phyloP scores from a whole-genome alignment of 306 rosid genomes.

The Quercus rubra region DNA sequence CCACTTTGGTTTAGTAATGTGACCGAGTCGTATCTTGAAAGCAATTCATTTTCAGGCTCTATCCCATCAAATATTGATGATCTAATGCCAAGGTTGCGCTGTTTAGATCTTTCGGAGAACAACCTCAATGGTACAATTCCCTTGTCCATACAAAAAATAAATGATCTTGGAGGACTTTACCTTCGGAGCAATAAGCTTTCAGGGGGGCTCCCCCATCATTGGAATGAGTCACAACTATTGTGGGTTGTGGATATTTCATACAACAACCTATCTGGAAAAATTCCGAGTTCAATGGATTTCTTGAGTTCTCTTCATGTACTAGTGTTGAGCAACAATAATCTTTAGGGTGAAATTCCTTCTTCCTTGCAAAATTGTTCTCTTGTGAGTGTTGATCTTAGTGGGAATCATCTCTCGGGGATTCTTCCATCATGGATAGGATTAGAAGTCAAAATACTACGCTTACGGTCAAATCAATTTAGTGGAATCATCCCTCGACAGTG shows the following conservation, averaged over 20 bases:
- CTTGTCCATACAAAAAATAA: not conserved
- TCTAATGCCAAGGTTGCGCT: not conserved
- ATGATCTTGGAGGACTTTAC: not conserved
- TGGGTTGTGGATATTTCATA: slow-evolving; percentile 9
- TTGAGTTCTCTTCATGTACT: not conserved
- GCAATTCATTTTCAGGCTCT: slow-evolving; percentile 18
- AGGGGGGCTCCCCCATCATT: slow-evolving; percentile 4
- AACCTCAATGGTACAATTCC: slow-evolving; percentile 13
- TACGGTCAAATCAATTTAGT: slow-evolving; percentile 8
- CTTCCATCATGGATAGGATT: slow-evolving; percentile 8
- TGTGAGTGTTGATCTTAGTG: slow-evolving; percentile 16
- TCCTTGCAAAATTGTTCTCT: not conserved
- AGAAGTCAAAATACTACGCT: not conserved
- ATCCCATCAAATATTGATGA: slow-evolving; percentile 7
- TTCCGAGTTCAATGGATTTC: not conserved
- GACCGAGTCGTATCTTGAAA: not conserved
- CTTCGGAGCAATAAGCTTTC: not conserved
- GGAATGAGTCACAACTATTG: not conserved
- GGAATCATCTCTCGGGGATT: not conserved
- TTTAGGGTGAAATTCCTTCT: slow-evolving; percentile 1
- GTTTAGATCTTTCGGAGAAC: slow-evolving; percentile 2
- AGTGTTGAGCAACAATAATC: too few species aligned
- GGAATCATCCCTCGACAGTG: not conserved
- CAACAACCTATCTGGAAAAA: not conserved
- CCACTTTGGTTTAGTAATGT: too few species aligned